Base-by-base conservation (phyloP, 257 asterid species). In the Nicotiana obtusifolia region DNA sequence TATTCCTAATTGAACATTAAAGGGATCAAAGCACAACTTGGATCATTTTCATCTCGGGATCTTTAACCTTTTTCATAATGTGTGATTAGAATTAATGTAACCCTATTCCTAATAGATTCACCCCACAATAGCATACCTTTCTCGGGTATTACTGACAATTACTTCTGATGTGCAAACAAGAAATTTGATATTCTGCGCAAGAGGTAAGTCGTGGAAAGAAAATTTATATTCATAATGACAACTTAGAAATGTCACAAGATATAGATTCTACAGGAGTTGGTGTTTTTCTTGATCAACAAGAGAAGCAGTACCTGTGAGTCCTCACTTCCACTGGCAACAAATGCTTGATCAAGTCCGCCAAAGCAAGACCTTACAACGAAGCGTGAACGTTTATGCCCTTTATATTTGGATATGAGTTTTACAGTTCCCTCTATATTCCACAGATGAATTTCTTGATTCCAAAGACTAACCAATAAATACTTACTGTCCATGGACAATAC, bases 311-410 rank as follows among this genome's bases (percentile, higher is more conserved):
- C 99, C 97, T 88, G 95, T 41, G 99, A 92, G 88, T 95, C 97
- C 88, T 95, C 99, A 22, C 99, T 95, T 73, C 99, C 99, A 73
- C 99, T 94, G 71, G 97, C 97, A 65, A 95, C 84, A 76, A 95
- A 95, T 69, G 94, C 90, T 86, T 94, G 95, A 17, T 90, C 93
- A 44, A 89, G 81, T 80, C 99, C 98, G 76, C 98, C 99, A 56
- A 95, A 91, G 85, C 99, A 95, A 19, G 97, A 92, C 87, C 94
- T 90, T 28, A 95, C 91, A 17, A 95, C 90, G 80, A 85, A 95
- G 52, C 99, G 97, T 26, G 91, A 77, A n/a, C 93, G 93, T 80
- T 85, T 93, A 87, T 95, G 98, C 79, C 99, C 98, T 87, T 86
- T 91, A 89, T 88, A 95, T 83, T 87, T 93, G 81, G 93, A 89